phyloP scores from a whole-genome alignment of 495 filamentous ascomycete species.

The Thermothielavioides terrestris region DNA sequence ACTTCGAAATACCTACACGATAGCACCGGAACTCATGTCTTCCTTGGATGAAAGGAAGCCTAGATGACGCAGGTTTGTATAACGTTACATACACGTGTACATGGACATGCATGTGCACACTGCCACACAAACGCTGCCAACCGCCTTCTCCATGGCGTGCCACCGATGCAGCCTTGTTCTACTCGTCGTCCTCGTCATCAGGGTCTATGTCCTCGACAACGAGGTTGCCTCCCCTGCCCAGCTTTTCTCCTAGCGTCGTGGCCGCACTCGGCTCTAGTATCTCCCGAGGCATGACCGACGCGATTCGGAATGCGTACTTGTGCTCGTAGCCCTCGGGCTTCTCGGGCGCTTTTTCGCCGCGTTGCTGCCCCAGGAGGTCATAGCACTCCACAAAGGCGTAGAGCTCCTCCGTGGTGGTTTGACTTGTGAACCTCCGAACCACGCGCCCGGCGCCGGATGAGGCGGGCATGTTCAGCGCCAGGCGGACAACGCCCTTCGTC shows the following conservation, averaged over 20 bases:
- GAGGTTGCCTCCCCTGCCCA: slow-evolving; percentile 80
- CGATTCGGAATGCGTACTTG: slow-evolving; percentile 70
- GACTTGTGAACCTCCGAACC: slow-evolving; percentile 59
- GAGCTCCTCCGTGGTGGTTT: slow-evolving; percentile 69
- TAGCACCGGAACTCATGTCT: no score
- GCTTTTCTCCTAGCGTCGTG: slow-evolving; percentile 56
- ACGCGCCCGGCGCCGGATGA: slow-evolving; percentile 55
- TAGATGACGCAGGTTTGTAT: not conserved
- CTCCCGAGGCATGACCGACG: slow-evolving; percentile 71
- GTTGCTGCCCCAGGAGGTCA: slow-evolving; percentile 45
- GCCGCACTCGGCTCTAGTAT: slow-evolving; percentile 60
- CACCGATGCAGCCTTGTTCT: not conserved
- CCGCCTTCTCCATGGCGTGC: not conserved
- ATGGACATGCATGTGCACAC: no score
- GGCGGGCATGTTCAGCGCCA: slow-evolving; percentile 69
- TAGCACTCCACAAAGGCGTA: slow-evolving; percentile 97
- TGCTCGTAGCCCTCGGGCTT: slow-evolving; percentile 66
- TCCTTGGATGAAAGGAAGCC: no score
- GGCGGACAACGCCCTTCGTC: slow-evolving; percentile 61
- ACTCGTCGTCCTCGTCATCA: slow-evolving; percentile 28
- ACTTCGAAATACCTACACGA: no score
- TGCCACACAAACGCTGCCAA: no score
- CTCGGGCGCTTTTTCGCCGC: slow-evolving; percentile 26
- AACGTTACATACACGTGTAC: no score
- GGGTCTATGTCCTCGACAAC: slow-evolving; percentile 58